These are phyloP conservation scores for Elasticomyces elasticus DNA, from an alignment of 495 filamentous ascomycete genomes.

Conservation along the genomic window DNA sequence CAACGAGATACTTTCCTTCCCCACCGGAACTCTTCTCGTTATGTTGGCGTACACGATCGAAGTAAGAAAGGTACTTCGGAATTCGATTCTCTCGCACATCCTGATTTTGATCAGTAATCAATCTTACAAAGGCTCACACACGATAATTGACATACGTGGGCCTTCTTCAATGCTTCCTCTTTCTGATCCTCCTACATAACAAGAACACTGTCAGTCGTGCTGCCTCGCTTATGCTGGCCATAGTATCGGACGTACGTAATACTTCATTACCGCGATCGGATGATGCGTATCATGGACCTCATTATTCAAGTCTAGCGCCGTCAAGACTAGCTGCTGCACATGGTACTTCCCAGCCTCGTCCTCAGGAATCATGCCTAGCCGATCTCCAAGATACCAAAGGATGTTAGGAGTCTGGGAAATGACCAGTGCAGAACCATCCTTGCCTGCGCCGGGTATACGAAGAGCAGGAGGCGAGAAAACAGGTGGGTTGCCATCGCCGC, in stretches of 20 bases:
- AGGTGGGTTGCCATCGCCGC: constrained; percentile 43
- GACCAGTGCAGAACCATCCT: constrained; percentile 34
- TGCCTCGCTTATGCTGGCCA: too few species aligned
- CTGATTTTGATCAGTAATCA: constrained; percentile 4
- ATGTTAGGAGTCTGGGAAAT: constrained; percentile 58
- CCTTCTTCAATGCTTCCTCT: constrained; percentile 41
- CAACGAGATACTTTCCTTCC: constrained; percentile 50
- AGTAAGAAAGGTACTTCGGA: constrained; percentile 57
- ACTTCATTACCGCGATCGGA: constrained; percentile 43
- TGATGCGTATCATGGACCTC: constrained; percentile 62
- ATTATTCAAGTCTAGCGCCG: constrained; percentile 57
- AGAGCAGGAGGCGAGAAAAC: constrained; percentile 53
- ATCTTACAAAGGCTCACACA: not conserved
- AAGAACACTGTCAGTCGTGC: too few species aligned
- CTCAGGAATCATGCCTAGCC: constrained; percentile 41
- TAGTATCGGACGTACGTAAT: too few species aligned
- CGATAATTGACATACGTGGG: constrained; percentile 15
- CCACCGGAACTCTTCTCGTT: constrained; percentile 37
- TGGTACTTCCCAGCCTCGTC: constrained; percentile 38
- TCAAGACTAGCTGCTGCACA: constrained; percentile 49
- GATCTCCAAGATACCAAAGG: constrained; percentile 48
- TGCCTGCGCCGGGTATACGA: constrained; percentile 40
- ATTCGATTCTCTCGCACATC: constrained; percentile 48
- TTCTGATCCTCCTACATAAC: constrained; percentile 68
- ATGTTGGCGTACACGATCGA: constrained; percentile 49